Base-by-base conservation (phyloP, 345 rosid species). In the Eucalyptus sideroxylon region DNA sequence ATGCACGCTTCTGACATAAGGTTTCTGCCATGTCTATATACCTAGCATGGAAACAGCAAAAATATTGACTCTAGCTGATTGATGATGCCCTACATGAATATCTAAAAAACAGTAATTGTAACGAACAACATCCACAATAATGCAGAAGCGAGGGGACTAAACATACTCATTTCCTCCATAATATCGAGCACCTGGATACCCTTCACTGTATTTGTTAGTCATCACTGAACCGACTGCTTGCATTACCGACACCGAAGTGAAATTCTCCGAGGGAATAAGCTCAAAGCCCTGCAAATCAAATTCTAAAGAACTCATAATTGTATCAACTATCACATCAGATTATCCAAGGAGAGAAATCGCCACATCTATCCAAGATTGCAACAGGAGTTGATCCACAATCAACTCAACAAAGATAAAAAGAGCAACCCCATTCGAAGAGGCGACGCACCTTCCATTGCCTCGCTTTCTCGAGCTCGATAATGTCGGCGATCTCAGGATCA, bases 141-240 rank as follows among this genome's bases (percentile, higher is more conserved):
- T 21, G 44, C 26, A 72, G 27, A 6, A 77, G 47, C 24, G 0
- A 40, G 24, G 16, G 85, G 49, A 12, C 83, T 42, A 15, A 50
- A 42, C 99, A 86, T 95, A 98, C 99, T 97, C 98, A 56, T 98
- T 98, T 87, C 99, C 99, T 90, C 99, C 99, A 31, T 98, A 98
- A 92, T 98, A 98, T 93, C 99, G 94, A 86, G 98, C 99, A 34
- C 99, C 99, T 10, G 98, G 99, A 89, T 97, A 98, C 8, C 99
- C 99, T 93, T 98, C 99, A 88, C 98, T 97, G 90, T 98, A 98
- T 89, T 98, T 97, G 93, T 98, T 98, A 86, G 99, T 98, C 98
- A 97, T 97, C 86, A 96, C 98, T 31, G 99, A 97, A 21, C 99
- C 99, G 89, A 98, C 99, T 27, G 98, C 99, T 97, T 96, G 95